Percentiles rank a stretch among this genome's conserved stretches.
Evolutionary conservation across 75 land plant species (phyloP).

Genomic region (Pinus albicaulis): DNA sequence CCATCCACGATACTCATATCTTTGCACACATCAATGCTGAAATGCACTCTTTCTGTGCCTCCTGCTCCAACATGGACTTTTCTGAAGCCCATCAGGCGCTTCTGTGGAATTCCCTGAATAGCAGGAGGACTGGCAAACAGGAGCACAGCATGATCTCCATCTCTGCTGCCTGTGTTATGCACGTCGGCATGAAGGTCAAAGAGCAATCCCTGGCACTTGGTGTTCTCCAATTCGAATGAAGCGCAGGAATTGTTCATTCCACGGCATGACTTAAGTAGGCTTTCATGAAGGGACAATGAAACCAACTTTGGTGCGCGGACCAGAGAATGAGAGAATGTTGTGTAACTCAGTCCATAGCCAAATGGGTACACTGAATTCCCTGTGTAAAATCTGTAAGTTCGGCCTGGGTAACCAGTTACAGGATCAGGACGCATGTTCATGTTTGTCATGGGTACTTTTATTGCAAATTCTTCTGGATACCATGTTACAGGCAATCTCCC

Average conservation of each 20-base stretch:
- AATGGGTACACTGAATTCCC: slow-evolving; percentile 63
- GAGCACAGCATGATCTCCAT: slow-evolving; percentile 57
- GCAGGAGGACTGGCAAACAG: slow-evolving; percentile 51
- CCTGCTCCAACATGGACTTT: slow-evolving; percentile 35
- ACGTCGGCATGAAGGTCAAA: slow-evolving; percentile 53
- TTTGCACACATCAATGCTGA: slow-evolving; percentile 62
- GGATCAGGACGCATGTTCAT: slow-evolving; percentile 93
- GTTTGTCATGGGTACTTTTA: slow-evolving; percentile 78
- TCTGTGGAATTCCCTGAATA: slow-evolving; percentile 34
- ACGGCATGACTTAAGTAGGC: not conserved
- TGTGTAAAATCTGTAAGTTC: slow-evolving; percentile 91
- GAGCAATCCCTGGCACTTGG: slow-evolving; percentile 25
- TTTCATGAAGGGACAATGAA: no score
- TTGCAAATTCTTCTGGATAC: slow-evolving; percentile 60
- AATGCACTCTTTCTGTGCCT: slow-evolving; percentile 27
- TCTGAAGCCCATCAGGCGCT: slow-evolving; percentile 60
- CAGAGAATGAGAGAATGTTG: slow-evolving; percentile 49
- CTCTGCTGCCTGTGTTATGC: slow-evolving; percentile 30
- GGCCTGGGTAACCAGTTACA: slow-evolving; percentile 79
- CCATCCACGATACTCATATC: slow-evolving; percentile 69
- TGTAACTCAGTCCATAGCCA: slow-evolving; percentile 91
- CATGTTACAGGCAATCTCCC: slow-evolving; percentile 88
- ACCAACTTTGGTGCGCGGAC: slow-evolving; percentile 33
- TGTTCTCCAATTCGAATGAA: not conserved
- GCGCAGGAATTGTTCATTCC: no score